phyloP scores from a whole-genome alignment of 495 filamentous ascomycete genomes.

The Tuber borchii region DNA sequence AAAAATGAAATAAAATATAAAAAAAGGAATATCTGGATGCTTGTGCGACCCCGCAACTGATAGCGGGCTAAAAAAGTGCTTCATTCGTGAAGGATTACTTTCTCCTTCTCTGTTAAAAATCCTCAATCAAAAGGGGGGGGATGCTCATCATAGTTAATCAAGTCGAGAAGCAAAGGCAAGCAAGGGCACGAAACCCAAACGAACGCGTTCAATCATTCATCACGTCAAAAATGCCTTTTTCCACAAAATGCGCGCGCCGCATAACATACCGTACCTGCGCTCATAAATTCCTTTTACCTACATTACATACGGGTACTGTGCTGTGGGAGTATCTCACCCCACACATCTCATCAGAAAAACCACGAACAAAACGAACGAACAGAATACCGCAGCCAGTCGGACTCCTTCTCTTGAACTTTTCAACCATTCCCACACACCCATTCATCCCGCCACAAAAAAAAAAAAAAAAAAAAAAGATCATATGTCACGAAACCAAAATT shows the following conservation, averaged over 20 bases:
- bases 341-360: neutral
- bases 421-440: neutral
- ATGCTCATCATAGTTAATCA: slow-evolving; percentile 27
- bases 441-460: slow-evolving; percentile 8
- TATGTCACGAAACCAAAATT: slow-evolving; percentile 25
- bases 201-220: slow-evolving; percentile 22
- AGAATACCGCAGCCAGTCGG: neutral
- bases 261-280: slow-evolving; percentile 24
- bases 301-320: neutral
- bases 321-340: slow-evolving; percentile 4
- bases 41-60: neutral
- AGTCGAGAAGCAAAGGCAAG: slow-evolving; percentile 17
- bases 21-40: neutral
- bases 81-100: neutral
- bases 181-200: slow-evolving; percentile 23
- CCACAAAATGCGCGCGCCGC: slow-evolving; percentile 21
- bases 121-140: neutral
- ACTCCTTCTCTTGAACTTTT: neutral
- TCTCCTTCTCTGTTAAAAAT: neutral
- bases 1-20: neutral
- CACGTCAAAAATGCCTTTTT: slow-evolving; percentile 18
- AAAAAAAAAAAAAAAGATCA: slow-evolving; percentile 12
- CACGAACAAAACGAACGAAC: neutral
- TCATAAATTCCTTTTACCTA: neutral
- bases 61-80: neutral